Base-by-base conservation (phyloP, 805 yeast genomes). In the Monosporozyma aerobia region DNA sequence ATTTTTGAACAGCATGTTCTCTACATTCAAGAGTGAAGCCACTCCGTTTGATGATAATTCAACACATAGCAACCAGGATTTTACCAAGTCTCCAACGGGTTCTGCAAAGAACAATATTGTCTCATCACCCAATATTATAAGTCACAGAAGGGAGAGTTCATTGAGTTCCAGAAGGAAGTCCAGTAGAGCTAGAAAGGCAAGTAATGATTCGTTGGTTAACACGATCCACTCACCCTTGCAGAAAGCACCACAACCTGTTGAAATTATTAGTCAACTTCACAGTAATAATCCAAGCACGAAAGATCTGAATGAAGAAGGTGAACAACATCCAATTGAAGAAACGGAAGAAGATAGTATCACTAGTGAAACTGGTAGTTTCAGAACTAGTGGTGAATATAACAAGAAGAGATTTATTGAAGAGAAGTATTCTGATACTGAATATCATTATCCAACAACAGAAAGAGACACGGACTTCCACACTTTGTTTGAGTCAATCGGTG, bases 401-500 rank as follows among this genome's bases (percentile, higher is more conserved):
- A 61, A 71, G 3, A 75, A 70, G 51, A 61, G 77, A 7, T 85
- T 83, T 60, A 74, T 75, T 6, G 83, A 79, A 50, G 88, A 83
- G 57, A 75, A 71, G 54, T 84, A 71, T 60, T 69, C 76, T 35
- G 81, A 77, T 54, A 80, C 92, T 0, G 73, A 69, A 13, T 83
- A 80, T 62, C 73, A 82, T 50, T 86, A 75, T 62, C 89, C 97
- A 1, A 71, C 82, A 2, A 74, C 74, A 51, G 76, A 76, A 48
- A 73, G 95, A 51, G 77, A 90, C 62, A 71, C 75, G 5, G 96
- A 87, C 40, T 94, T 89, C 66, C 97, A 90, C 68, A 77, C 74
- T 39, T 59, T 85, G 1, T 94, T 94, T 73, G 75, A 82, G 52
- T 74, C 81, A 10, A 70, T 89, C 2, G 86, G 90, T 2, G 70